Evolutionary conservation across 805 yeast genomes (phyloP).

Genomic region (Yamadazyma kitorensis): DNA sequence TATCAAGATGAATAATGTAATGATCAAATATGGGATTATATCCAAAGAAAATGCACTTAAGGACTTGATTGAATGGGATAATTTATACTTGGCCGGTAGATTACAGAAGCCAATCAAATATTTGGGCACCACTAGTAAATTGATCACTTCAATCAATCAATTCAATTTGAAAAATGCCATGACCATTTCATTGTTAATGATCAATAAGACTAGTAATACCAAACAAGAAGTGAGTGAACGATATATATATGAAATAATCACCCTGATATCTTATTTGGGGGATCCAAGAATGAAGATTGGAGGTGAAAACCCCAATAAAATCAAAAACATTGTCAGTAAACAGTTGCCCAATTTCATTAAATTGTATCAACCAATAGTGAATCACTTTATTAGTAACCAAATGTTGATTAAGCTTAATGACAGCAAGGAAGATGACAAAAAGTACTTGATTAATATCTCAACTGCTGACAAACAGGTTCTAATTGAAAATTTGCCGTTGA

Average conservation of each 20-base stretch:
- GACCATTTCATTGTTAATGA: constrained; percentile 59
- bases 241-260: constrained; percentile 73
- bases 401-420: neutral
- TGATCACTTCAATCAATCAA: constrained; percentile 50
- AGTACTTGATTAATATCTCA: neutral
- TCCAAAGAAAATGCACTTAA: constrained; percentile 55
- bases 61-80: constrained; percentile 82
- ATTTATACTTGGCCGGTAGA: constrained; percentile 87
- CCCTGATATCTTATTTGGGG: constrained; percentile 82
- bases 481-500: constrained; percentile 46
- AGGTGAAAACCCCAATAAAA: constrained; percentile 91
- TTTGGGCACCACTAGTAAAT: constrained; percentile 25
- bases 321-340: constrained; percentile 76
- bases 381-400: constrained; percentile 1
- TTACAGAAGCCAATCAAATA: constrained; percentile 87
- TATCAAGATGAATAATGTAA: constrained; percentile 48
- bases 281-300: constrained; percentile 82
- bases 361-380: constrained; percentile 65
- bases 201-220: no score
- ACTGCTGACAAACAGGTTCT: constrained; percentile 15
- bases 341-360: constrained; percentile 67
- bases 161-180: constrained; percentile 77
- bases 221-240: constrained; percentile 46
- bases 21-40: constrained; percentile 85
- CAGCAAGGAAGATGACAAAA: constrained; percentile 2